Evolutionary conservation across 352 stramenopile species (phyloP), one percentile per base, ranked within the genome.

Genomic region (Pythium sp.): DNA sequence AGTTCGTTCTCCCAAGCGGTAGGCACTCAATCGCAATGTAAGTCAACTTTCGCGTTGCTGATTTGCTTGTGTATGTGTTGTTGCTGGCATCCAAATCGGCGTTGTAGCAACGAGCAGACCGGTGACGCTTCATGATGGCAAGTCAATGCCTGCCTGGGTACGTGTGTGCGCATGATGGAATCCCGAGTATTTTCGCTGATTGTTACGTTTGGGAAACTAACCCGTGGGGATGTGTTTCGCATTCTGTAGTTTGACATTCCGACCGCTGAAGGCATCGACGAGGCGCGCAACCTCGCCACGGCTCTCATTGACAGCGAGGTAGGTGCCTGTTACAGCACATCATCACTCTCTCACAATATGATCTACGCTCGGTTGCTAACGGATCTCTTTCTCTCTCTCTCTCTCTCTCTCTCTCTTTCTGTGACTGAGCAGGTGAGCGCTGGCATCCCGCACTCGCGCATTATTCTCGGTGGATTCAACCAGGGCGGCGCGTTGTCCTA

Each of bases 51-150:
- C 18, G 38, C 18, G 20, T 18, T 20, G 38, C 38, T 46, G 38
- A 46, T 20, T 3, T 46, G 18, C 8, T 3, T n/a, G 18, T 69
- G 6, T 57, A 3, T 58, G 46, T 18, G 4, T 41, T 3, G 1
- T 4, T 41, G 57, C 41, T 38, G 32, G 24, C 24, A 20, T 46
- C 18, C 14, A 12, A 12, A 46, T 46, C 38, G 12, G 5, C 38
- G n/a, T 8, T 65, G 14, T 64, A 88, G 94, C 96, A 26, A 69
- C 81, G 28, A 90, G 81, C 24, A 89, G 92, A 80, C 94, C 95
- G 2, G 96, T 99, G 49, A 97, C 95, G 18, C 85, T 98, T 70
- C 99, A 99, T 71, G 95, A 94, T 79, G 95, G 96, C 53, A 97
- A 97, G 83, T 69, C 76, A 3, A 99, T 98, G 93, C 90, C 93